Conservation (phyloP, 305 asterid genomes). For the Fraxinus platypoda region DNA sequence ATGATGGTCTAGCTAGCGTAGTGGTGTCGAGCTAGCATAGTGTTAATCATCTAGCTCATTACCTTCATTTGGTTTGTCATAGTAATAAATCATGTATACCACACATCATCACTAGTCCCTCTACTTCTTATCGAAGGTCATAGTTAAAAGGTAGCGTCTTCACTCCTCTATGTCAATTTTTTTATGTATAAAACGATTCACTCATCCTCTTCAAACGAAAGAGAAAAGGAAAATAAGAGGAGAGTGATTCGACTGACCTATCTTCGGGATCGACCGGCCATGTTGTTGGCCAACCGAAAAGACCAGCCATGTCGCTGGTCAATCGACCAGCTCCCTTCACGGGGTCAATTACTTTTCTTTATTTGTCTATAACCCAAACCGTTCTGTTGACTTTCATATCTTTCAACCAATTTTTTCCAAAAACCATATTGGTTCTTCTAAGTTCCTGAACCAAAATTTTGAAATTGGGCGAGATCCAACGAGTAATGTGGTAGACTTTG, state of each 20-base stretch:
- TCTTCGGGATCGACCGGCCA: not conserved
- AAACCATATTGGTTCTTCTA: not conserved
- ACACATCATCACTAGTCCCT: not conserved
- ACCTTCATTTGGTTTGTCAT: not conserved
- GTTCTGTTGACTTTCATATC: not conserved
- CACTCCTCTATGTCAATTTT: not conserved
- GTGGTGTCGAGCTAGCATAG: not conserved
- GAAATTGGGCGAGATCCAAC: not conserved
- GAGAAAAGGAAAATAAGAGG: not conserved
- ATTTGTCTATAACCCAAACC: not conserved
- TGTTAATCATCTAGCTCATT: not conserved
- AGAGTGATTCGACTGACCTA: not conserved
- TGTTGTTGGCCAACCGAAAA: not conserved
- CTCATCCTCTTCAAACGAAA: not conserved
- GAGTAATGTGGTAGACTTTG: not conserved
- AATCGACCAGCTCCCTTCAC: not conserved
- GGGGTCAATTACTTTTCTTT: not conserved
- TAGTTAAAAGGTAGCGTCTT: no score
- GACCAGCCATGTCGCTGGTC: not conserved
- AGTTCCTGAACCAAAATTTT: not conserved
- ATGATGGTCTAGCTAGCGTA: not conserved
- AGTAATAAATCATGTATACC: no score
- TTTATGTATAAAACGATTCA: no score
- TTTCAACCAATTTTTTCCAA: not conserved
- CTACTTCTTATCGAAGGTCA: not conserved